Conservation (phyloP, 257 asterid species). For the Fraxinus anomala region DNA sequence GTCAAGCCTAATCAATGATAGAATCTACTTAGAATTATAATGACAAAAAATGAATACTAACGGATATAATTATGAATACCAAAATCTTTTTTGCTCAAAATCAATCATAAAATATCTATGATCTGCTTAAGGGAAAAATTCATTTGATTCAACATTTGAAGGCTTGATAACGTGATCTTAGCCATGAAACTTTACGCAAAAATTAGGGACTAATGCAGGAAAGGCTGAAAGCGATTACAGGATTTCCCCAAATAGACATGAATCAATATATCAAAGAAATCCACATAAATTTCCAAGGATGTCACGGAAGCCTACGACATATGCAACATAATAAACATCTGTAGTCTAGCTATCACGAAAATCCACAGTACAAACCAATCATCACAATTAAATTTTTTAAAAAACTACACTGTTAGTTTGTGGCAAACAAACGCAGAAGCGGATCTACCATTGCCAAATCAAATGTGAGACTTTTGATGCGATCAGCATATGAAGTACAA, state of each 20-base stretch:
- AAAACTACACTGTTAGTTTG: not conserved
- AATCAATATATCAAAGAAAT: not conserved
- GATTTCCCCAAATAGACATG: not conserved
- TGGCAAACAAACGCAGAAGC: not conserved
- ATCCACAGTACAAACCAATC: not conserved
- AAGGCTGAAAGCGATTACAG: not conserved
- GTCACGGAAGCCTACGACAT: not conserved
- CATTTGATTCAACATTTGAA: not conserved
- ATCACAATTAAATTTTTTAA: not conserved
- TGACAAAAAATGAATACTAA: not conserved
- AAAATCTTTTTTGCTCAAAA: not conserved
- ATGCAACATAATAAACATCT: not conserved
- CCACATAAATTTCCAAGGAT: not conserved
- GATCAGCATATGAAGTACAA: not conserved
- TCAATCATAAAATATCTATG: not conserved
- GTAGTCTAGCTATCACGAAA: not conserved
- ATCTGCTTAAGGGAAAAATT: not conserved
- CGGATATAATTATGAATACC: not conserved
- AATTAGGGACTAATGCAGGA: not conserved
- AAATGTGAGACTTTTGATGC: not conserved
- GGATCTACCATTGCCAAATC: not conserved
- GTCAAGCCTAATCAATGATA: not conserved
- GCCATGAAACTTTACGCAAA: not conserved
- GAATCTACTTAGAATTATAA: not conserved
- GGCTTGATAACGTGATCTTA: not conserved